A percentile compares a stretch with the other conserved stretches of the same genome.
These are phyloP conservation scores for Aureobasidium sp. DNA, from an alignment of 2,329 filamentous ascomycete genomes.

Conservation along the genomic window DNA sequence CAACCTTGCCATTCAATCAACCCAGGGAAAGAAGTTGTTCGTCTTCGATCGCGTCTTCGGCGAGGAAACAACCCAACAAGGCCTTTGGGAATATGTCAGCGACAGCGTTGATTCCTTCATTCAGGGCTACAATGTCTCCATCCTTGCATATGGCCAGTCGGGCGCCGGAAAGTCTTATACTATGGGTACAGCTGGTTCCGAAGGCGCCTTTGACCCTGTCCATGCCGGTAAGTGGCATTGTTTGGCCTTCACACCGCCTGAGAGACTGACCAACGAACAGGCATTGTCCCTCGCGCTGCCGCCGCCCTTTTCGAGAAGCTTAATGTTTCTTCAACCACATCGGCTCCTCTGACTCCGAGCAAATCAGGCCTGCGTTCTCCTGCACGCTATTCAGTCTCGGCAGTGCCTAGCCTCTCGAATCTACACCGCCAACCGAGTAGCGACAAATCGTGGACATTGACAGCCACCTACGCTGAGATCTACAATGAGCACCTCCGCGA, in stretches of 20 bases:
- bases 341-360: neutral
- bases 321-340: conserved; percentile 53
- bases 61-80: conserved; percentile 74
- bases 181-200: conserved; percentile 89
- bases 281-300: conserved; percentile 91
- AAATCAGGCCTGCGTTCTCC: conserved; percentile 69
- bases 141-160: conserved; percentile 94
- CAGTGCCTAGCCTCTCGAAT: conserved; percentile 37
- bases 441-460: conserved; percentile 82
- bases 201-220: conserved; percentile 41
- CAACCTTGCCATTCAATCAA: conserved; percentile 78
- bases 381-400: conserved; percentile 61
- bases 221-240: conserved; percentile 1
- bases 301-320: conserved; percentile 81
- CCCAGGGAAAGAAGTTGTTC: conserved; percentile 88
- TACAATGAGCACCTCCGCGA: conserved; percentile 96
- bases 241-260: too few relatives aligned
- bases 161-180: conserved; percentile 97
- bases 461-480: conserved; percentile 69
- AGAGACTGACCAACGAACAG: conserved; percentile 36
- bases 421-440: conserved; percentile 31
- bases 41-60: conserved; percentile 94
- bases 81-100: conserved; percentile 86
- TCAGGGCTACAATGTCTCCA: conserved; percentile 96
- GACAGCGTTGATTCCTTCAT: conserved; percentile 86